Percentiles rank a stretch among this genome's conserved stretches.
Evolutionary conservation across 2,329 filamentous ascomycete genomes (phyloP).

Genomic region (Monosporascus sp.): DNA sequence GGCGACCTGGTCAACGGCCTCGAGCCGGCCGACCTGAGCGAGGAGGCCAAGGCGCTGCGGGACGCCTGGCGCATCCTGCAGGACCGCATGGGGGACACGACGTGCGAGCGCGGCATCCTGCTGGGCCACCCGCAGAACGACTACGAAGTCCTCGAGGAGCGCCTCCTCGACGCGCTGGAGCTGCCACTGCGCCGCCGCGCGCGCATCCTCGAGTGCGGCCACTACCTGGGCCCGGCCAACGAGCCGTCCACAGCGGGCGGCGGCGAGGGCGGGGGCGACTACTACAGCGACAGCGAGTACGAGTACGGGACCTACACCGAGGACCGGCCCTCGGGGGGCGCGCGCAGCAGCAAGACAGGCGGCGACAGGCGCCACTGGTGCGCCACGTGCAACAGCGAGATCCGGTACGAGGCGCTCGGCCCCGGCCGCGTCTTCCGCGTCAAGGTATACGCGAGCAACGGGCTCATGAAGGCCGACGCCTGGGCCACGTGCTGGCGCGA

Average conservation of each 20-base stretch:
- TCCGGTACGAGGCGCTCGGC: slow-evolving; percentile 48
- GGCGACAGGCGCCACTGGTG: slow-evolving; percentile 48
- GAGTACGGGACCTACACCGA: slow-evolving; percentile 13
- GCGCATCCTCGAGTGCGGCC: slow-evolving; percentile 68
- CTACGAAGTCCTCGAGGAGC: slow-evolving; percentile 74
- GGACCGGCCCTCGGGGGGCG: background rate
- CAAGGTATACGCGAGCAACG: slow-evolving; percentile 92
- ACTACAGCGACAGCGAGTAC: slow-evolving; percentile 22
- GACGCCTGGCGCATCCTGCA: slow-evolving; percentile 63
- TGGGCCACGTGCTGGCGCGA: slow-evolving; percentile 94
- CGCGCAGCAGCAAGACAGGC: background rate
- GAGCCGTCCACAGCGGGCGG: slow-evolving; percentile 37
- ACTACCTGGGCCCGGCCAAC: slow-evolving; percentile 62
- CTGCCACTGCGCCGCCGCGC: slow-evolving; percentile 59
- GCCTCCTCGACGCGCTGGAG: slow-evolving; percentile 69
- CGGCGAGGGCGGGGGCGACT: slow-evolving; percentile 42
- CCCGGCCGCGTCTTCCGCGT: slow-evolving; percentile 62
- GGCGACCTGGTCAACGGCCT: slow-evolving; percentile 45
- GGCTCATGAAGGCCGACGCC: slow-evolving; percentile 83
- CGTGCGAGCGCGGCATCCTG: slow-evolving; percentile 67
- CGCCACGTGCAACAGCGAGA: slow-evolving; percentile 48
- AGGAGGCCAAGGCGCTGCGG: slow-evolving; percentile 45
- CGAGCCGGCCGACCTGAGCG: slow-evolving; percentile 24
- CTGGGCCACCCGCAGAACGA: slow-evolving; percentile 75
- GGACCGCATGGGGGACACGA: slow-evolving; percentile 66